Conservation (phyloP, 2,329 filamentous ascomycete species). For the Paraphaeosphaeria minitans region DNA sequence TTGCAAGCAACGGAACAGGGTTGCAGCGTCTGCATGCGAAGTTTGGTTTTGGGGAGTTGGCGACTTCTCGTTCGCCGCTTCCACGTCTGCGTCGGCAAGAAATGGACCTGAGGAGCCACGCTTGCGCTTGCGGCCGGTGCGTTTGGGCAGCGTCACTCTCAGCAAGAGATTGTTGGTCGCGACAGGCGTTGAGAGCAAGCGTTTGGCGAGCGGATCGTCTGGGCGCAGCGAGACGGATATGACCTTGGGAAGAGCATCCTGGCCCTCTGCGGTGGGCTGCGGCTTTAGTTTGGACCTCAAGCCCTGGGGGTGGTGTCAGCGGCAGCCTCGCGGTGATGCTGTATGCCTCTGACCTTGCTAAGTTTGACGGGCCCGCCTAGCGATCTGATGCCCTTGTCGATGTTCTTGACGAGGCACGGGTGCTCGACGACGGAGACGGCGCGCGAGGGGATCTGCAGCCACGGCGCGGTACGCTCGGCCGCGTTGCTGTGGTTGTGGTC, state of each 20-base stretch:
- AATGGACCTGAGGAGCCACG: constrained; percentile 73
- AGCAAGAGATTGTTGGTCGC: constrained; percentile 83
- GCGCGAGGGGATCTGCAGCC: constrained; percentile 57
- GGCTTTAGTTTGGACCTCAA: constrained; percentile 36
- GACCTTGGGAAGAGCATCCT: constrained; percentile 52
- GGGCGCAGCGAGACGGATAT: constrained; percentile 77
- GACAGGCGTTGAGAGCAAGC: constrained; percentile 76
- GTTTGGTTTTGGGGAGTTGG: constrained; percentile 5
- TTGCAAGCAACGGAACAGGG: constrained; percentile 66
- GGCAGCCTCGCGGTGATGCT: neutral
- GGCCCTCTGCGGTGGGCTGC: constrained; percentile 24
- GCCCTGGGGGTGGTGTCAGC: constrained; percentile 25
- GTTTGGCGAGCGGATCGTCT: constrained; percentile 77
- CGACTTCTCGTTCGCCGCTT: neutral
- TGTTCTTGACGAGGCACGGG: constrained; percentile 67
- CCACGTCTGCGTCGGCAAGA: constrained; percentile 40
- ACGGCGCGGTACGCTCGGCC: constrained; percentile 41
- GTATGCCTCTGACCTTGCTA: constrained; percentile 52
- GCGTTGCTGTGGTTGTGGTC: too few species aligned
- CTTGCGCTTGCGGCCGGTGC: constrained; percentile 86
- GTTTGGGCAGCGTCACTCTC: constrained; percentile 82
- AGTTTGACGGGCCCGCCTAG: constrained; percentile 63
- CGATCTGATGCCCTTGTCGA: constrained; percentile 67
- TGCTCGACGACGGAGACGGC: constrained; percentile 68
- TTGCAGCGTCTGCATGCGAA: constrained; percentile 27